These are phyloP conservation scores for Colletotrichum neosansevieriae DNA, from an alignment of 2,329 filamentous ascomycete species.

Conservation along the genomic window DNA sequence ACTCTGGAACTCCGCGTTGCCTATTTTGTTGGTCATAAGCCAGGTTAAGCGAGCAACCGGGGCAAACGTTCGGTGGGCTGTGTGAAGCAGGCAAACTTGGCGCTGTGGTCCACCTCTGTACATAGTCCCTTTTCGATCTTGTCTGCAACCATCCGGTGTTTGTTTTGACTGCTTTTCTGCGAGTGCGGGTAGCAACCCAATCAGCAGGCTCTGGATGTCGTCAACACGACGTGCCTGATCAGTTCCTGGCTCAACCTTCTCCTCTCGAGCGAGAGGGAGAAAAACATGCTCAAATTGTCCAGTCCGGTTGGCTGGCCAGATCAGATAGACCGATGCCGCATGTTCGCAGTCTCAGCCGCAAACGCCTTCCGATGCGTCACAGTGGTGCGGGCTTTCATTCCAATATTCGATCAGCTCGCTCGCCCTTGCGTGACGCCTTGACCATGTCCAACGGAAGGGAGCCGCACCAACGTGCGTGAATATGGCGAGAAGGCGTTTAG, in stretches of 20 bases:
- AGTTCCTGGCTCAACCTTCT: not conserved
- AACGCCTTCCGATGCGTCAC: constrained; percentile 34
- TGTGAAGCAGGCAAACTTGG: constrained; percentile 12
- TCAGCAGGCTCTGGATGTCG: constrained; percentile 2
- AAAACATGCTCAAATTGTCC: constrained; percentile 14
- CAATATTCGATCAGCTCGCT: constrained; percentile 4
- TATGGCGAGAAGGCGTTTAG: constrained; percentile 27
- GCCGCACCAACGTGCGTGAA: constrained; percentile 13
- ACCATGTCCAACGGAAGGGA: constrained; percentile 26
- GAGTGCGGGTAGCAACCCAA: not conserved
- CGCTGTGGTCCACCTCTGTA: constrained; percentile 4
- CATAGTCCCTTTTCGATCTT: constrained; percentile 17
- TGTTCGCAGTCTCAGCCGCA: constrained; percentile 34
- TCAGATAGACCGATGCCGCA: constrained; percentile 9
- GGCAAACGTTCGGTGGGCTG: constrained; percentile 2
- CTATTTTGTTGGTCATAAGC: constrained; percentile 12
- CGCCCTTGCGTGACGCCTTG: constrained; percentile 16
- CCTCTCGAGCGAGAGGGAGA: not conserved
- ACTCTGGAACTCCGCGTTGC: constrained; percentile 16
- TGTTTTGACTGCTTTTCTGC: constrained; percentile 5
- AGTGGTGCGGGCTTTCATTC: constrained; percentile 15
- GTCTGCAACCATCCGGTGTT: constrained; percentile 3
- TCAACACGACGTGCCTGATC: constrained; percentile 16
- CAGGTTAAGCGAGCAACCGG: constrained; percentile 9
- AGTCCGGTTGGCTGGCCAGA: constrained; percentile 17